phyloP scores from a whole-genome alignment of 169 alveolate species.

The Eimeria acervulina region DNA sequence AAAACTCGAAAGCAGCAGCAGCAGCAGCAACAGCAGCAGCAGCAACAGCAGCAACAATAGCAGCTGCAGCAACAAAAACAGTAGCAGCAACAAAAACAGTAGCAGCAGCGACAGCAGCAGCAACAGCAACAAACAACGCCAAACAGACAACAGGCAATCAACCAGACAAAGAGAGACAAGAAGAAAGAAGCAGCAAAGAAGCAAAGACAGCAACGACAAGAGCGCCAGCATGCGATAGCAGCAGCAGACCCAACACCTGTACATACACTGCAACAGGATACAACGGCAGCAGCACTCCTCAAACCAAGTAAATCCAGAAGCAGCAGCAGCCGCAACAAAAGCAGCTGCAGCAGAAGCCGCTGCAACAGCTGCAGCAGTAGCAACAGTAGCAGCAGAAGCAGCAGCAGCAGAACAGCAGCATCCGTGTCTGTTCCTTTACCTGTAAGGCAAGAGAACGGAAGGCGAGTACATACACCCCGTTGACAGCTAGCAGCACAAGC shows the following conservation, averaged over 20 bases:
- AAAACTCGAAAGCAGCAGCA: too few relatives aligned
- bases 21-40: background rate
- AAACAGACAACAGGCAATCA: too few relatives aligned
- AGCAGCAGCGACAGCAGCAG: background rate
- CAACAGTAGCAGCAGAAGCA: background rate
- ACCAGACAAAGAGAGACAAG: too few relatives aligned
- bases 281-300: too few relatives aligned
- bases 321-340: too few relatives aligned
- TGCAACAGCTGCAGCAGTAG: too few relatives aligned
- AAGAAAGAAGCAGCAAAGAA: background rate
- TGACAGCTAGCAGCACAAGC: conserved; percentile 29
- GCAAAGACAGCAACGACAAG: background rate
- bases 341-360: too few relatives aligned
- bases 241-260: too few relatives aligned
- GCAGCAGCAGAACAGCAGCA: background rate
- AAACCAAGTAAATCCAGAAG: too few relatives aligned
- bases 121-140: background rate
- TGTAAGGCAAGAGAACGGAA: conserved; percentile 30
- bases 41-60: background rate
- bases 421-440: background rate
- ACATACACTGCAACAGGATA: too few relatives aligned
- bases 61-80: background rate
- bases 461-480: conserved; percentile 51
- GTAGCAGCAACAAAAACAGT: background rate
- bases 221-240: background rate